These are phyloP conservation scores for Aegilops umbellulata DNA, from an alignment of 176 grass and related monocot genomes.

Conservation along the genomic window DNA sequence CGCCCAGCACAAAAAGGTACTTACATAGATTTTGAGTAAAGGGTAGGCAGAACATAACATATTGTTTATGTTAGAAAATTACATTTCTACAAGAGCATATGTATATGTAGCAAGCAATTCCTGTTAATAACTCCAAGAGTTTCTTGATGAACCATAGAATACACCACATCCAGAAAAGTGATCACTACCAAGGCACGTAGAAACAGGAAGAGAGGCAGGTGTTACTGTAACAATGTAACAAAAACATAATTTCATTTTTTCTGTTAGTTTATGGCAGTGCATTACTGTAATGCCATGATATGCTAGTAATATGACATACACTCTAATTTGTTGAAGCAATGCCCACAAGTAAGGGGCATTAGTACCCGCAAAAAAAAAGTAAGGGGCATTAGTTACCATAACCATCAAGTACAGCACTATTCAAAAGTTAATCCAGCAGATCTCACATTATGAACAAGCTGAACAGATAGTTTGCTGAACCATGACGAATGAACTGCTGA, in stretches of 20 bases:
- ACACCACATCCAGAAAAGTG: slow-evolving; percentile 13
- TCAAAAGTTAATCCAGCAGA: neutral
- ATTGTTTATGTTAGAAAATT: neutral
- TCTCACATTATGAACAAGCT: slow-evolving; percentile 1
- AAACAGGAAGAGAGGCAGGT: neutral
- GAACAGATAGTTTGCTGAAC: neutral
- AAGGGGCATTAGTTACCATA: neutral
- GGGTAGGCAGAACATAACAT: neutral
- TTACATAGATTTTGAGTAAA: neutral
- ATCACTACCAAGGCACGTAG: neutral
- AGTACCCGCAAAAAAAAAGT: no score
- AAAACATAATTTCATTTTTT: slow-evolving; percentile 10
- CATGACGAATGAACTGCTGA: neutral
- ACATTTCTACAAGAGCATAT: neutral
- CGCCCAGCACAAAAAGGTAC: neutral
- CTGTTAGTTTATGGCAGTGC: neutral
- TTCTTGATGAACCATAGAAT: neutral
- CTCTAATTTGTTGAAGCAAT: neutral
- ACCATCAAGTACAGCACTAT: neutral
- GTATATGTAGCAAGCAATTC: neutral
- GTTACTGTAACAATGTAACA: neutral
- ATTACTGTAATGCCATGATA: neutral
- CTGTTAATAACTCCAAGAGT: neutral
- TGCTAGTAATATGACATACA: neutral
- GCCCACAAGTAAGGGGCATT: neutral